phyloP scores from a whole-genome alignment of 768 basidiomycete genomes.

The Tulasnella calospora region DNA sequence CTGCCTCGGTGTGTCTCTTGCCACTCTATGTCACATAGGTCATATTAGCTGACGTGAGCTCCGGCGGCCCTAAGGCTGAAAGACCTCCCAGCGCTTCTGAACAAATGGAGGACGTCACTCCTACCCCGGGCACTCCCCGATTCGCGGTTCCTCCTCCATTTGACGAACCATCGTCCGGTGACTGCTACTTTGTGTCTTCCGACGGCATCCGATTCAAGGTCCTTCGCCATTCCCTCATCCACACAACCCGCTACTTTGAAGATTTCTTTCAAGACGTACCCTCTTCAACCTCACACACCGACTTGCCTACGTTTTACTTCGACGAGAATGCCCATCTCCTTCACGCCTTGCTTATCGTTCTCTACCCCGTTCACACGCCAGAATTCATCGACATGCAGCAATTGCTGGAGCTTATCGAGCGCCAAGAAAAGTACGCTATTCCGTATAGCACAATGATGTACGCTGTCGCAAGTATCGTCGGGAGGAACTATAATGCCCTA shows the following conservation, averaged over 20 bases:
- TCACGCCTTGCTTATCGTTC: background rate
- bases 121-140: background rate
- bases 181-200: background rate
- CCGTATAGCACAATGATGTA: background rate
- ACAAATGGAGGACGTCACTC: background rate
- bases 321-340: background rate
- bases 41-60: background rate
- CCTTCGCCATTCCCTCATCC: background rate
- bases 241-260: background rate
- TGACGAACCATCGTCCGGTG: background rate
- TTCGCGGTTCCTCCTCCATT: background rate
- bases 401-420: background rate
- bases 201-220: background rate
- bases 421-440: background rate
- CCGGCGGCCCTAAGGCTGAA: background rate
- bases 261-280: background rate
- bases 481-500: background rate
- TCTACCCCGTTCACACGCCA: background rate
- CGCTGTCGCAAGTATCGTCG: background rate
- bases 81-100: background rate
- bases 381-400: background rate
- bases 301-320: background rate
- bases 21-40: background rate
- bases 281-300: background rate
- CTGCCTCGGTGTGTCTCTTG: background rate